A percentile compares a stretch with the other conserved stretches of the same genome.
These are phyloP conservation scores for Echites panduratus DNA, from an alignment of 257 asterid genomes.

Conservation along the genomic window DNA sequence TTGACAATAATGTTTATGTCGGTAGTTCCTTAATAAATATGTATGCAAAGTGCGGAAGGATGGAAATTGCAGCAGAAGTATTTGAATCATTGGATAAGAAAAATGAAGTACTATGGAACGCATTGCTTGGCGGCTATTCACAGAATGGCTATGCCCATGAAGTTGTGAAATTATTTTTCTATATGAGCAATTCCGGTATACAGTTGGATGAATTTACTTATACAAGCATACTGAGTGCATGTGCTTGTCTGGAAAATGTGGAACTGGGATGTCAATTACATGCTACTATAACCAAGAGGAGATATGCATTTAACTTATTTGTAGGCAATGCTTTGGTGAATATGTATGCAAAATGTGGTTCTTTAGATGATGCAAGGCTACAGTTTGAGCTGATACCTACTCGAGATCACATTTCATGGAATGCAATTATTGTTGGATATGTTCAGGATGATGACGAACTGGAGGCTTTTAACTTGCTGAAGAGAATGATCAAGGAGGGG, in stretches of 20 bases:
- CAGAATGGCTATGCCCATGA: constrained; percentile 64
- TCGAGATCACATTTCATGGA: constrained; percentile 83
- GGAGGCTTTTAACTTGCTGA: constrained; percentile 61
- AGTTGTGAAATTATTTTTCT: constrained; percentile 48
- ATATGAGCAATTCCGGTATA: constrained; percentile 45
- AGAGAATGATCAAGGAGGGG: constrained; percentile 48
- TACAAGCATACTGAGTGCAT: constrained; percentile 82
- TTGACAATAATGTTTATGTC: constrained; percentile 61
- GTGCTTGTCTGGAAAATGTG: constrained; percentile 53
- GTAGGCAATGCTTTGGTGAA: constrained; percentile 84
- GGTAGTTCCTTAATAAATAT: constrained; percentile 86
- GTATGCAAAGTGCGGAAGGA: constrained; percentile 73
- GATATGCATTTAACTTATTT: constrained; percentile 47
- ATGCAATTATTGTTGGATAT: constrained; percentile 76
- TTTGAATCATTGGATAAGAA: constrained; percentile 55
- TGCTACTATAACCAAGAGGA: constrained; percentile 53
- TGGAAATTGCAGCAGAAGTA: constrained; percentile 62
- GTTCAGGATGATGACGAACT: constrained; percentile 65
- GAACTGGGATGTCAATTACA: constrained; percentile 64
- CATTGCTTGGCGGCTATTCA: constrained; percentile 72
- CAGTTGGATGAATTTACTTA: constrained; percentile 75
- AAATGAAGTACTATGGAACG: constrained; percentile 76
- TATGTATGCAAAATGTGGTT: constrained; percentile 86
- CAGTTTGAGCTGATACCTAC: constrained; percentile 49
- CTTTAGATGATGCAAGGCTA: constrained; percentile 46